A percentile compares a stretch with the other conserved stretches of the same genome.
Conservation (phyloP, 257 asterid genomes). For the Scutellaria minor region DNA sequence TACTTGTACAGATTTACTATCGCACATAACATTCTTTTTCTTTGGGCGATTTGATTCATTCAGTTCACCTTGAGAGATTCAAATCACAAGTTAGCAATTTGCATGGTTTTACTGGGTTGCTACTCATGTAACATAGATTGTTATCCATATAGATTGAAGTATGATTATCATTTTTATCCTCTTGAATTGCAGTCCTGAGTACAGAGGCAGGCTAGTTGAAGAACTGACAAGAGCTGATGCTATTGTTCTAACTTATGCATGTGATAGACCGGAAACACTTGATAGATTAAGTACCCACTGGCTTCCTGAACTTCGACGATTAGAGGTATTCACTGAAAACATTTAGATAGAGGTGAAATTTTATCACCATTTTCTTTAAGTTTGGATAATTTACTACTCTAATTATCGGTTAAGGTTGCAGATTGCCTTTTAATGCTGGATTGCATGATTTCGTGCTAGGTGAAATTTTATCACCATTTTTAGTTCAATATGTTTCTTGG, state of each 20-base stretch:
- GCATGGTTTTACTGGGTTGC: background rate
- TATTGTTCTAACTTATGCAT: conserved; percentile 88
- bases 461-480: too few relatives aligned
- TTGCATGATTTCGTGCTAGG: conserved; percentile 10
- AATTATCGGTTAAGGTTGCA: background rate
- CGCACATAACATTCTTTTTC: background rate
- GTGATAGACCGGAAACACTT: conserved; percentile 87
- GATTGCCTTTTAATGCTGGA: conserved; percentile 26
- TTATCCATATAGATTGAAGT: conserved; percentile 9
- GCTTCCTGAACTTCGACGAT: conserved; percentile 93
- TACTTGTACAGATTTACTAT: background rate
- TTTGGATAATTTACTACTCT: background rate
- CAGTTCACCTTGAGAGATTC: conserved; percentile 1
- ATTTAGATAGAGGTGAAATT: conserved; percentile 32
- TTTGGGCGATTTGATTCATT: background rate
- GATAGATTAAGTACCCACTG: conserved; percentile 92
- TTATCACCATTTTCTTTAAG: conserved; percentile 26
- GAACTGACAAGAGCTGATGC: conserved; percentile 89
- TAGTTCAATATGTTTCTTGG: conserved; percentile 24
- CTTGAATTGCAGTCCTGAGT: conserved; percentile 64
- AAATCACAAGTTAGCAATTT: background rate
- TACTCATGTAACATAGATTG: background rate
- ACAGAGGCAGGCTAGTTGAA: conserved; percentile 71
- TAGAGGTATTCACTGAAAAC: conserved; percentile 65
- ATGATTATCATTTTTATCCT: conserved; percentile 10